Conservation (phyloP, 2,329 filamentous ascomycete genomes). For the Aspergillus thermomutatus region DNA sequence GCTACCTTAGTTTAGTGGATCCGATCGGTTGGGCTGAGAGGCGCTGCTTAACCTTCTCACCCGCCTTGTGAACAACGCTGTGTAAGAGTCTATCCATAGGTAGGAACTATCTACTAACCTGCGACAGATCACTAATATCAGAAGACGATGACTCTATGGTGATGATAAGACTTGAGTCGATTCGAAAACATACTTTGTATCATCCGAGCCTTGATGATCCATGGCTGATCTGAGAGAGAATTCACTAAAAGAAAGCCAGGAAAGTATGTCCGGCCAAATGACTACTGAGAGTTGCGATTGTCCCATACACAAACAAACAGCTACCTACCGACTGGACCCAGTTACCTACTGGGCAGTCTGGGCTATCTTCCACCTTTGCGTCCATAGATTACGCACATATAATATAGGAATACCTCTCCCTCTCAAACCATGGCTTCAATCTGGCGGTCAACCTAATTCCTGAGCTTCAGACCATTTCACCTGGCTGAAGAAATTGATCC, state of each 20-base stretch:
- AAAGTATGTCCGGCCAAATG: constrained; percentile 1
- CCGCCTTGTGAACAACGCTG: not conserved
- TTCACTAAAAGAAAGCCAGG: not conserved
- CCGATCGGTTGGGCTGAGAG: constrained; percentile 19
- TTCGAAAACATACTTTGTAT: not conserved
- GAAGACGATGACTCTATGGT: not conserved
- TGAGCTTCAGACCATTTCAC: not conserved
- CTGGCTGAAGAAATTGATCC: not conserved
- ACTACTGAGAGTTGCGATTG: not conserved
- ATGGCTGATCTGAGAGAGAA: not conserved
- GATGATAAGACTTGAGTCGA: not conserved
- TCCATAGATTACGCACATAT: not conserved
- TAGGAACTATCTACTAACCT: not conserved
- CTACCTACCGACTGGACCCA: not conserved
- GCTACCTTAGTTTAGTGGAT: constrained; percentile 23
- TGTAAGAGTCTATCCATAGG: not conserved
- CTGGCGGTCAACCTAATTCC: constrained; percentile 2
- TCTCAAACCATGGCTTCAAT: constrained; percentile 1
- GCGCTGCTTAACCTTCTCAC: constrained; percentile 12
- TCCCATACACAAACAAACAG: not conserved
- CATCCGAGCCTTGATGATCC: not conserved
- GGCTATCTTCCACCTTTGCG: not conserved
- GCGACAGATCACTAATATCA: too few species aligned
- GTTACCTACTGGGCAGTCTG: not conserved
- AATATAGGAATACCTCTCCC: not conserved